Evolutionary conservation across 306 rosid species (phyloP), one percentile per base, ranked within the genome.

Genomic region (Geum urbanum): DNA sequence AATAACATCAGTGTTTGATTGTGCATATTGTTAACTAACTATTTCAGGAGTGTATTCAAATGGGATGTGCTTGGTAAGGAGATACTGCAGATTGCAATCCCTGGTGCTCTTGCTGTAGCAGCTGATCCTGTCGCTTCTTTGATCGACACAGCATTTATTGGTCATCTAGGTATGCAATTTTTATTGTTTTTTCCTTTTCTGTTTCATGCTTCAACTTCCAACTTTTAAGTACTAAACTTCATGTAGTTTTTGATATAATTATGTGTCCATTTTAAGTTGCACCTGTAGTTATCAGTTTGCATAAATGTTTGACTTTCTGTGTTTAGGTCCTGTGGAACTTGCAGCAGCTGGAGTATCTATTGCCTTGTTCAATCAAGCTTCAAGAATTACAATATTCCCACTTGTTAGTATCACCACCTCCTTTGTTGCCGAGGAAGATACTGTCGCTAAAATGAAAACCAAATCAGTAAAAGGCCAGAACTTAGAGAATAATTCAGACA

Each of bases 101-200:
- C 99, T 14, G 95, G 95, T 77, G 96, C 97, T 45, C 75, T 95
- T 45, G 97, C 96, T 58, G 95, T 95, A 64, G 97, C 99, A 46
- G 96, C 99, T 80, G 99, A 95, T 78, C 99, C 99, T 51, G 78
- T 95, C 71, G 99, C 97, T 74, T 95, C 99, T 74, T 88, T 95
- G 18, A 89, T 95, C 13, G 99, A 95, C 88, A 95, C 97, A 4
- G 96, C 95, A 49, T 95, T 95, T 81, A 88, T 95, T 18, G 99
- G 99, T 84, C 99, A 91, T 80, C 51, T 95, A 27, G 99, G 99
- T 94, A 85, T 35, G 16, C 11, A 16, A 32, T 32, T 16, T 4
- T 19, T 16, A 8, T 43, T 13, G n/a, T 24, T 4, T 20, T 51
- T 69, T 35, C 19, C 14, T 40, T 69, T 20, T 50, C n/a, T 54